These are phyloP conservation scores for Apiotrichum laibachii DNA, from an alignment of 1,284 basidiomycete genomes.

Conservation along the genomic window DNA sequence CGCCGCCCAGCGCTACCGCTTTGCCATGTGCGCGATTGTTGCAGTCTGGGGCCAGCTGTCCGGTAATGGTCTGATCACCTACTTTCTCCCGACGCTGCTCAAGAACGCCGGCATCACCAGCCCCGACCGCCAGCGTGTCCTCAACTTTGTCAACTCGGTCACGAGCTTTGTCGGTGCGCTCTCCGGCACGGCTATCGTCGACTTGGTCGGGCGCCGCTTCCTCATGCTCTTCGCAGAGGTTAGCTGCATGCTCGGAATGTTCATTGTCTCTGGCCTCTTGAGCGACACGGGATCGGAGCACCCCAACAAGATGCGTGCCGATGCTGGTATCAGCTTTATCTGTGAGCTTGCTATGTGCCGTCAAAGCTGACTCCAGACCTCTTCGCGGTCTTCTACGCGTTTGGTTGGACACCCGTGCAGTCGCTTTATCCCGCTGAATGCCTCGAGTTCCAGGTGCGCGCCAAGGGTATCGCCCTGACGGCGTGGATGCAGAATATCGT, in stretches of 20 bases:
- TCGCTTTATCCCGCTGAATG: slow-evolving; percentile 60
- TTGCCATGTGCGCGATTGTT: slow-evolving; percentile 56
- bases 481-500: slow-evolving; percentile 23
- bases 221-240: slow-evolving; percentile 31
- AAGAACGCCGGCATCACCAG: slow-evolving; percentile 29
- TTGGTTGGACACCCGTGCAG: slow-evolving; percentile 61
- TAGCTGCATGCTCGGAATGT: slow-evolving; percentile 28
- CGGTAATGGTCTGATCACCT: slow-evolving; percentile 50
- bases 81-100: slow-evolving; percentile 35
- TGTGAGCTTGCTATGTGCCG: not conserved
- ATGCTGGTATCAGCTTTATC: slow-evolving; percentile 38
- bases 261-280: slow-evolving; percentile 31
- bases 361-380: slow-evolving; percentile 2
- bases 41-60: slow-evolving; percentile 33
- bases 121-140: slow-evolving; percentile 28
- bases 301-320: slow-evolving; percentile 21
- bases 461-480: slow-evolving; percentile 54
- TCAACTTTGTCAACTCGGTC: slow-evolving; percentile 37
- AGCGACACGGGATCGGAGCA: no score
- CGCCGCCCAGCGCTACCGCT: slow-evolving; percentile 55
- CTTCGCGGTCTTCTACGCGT: slow-evolving; percentile 44
- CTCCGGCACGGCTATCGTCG: slow-evolving; percentile 29
- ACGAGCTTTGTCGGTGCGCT: slow-evolving; percentile 33
- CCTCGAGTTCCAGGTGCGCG: slow-evolving; percentile 56
- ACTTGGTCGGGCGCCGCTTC: slow-evolving; percentile 30